Evolutionary conservation across 73 alveolate species (phyloP).

Genomic region (Durusdinium trenchii): DNA sequence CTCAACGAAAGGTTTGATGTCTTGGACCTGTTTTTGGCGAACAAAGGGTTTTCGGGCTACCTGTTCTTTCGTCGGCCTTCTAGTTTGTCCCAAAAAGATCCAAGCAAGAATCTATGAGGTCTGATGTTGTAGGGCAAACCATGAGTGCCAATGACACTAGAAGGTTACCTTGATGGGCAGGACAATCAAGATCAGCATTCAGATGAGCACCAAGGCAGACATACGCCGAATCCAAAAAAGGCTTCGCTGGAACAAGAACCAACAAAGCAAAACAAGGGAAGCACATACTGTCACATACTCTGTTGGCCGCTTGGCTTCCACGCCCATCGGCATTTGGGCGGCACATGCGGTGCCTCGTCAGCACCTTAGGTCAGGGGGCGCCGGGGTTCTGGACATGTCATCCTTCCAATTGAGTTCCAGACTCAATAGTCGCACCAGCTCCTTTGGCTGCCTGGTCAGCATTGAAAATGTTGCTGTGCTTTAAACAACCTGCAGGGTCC

Average conservation of each 20-base stretch:
- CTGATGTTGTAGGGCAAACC: too few species aligned
- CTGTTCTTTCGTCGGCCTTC: too few species aligned
- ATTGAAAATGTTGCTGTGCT: neutral
- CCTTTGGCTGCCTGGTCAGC: conserved; percentile 45
- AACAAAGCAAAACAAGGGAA: neutral
- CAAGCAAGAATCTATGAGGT: too few species aligned
- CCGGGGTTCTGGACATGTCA: neutral
- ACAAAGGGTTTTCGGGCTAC: too few species aligned
- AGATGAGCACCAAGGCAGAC: neutral
- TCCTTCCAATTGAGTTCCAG: neutral
- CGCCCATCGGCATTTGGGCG: conserved; percentile 46
- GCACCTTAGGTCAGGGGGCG: conserved; percentile 6
- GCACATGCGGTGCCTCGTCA: conserved; percentile 50
- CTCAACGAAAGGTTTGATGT: too few species aligned
- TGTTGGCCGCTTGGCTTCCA: neutral
- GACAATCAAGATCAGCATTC: neutral
- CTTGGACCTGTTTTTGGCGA: too few species aligned
- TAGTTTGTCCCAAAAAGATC: too few species aligned
- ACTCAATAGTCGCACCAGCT: conserved; percentile 32
- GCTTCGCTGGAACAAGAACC: neutral
- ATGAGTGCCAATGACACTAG: too few species aligned
- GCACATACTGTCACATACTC: neutral
- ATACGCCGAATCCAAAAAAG: neutral
- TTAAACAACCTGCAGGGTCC: too few species aligned
- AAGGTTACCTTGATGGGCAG: neutral